Percentiles rank a stretch among this genome's conserved stretches.
phyloP scores from a whole-genome alignment of 116 monocot species.

The Phalaenopsis hybrid region DNA sequence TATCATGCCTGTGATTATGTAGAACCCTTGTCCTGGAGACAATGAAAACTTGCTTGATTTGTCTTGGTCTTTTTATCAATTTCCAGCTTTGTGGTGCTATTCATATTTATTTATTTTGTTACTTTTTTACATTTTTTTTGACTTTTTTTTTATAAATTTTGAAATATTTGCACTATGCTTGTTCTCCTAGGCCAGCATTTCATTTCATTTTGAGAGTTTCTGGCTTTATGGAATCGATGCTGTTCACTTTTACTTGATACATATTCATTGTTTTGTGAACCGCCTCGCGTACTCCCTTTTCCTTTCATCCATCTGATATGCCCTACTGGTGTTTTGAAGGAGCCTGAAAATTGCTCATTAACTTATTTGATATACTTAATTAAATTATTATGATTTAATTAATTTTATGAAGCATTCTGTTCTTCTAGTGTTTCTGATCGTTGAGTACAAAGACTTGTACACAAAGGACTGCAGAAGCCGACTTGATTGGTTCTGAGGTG shows the following conservation, averaged over 20 bases:
- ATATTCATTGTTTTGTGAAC: background rate
- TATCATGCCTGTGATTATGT: background rate
- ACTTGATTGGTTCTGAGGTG: background rate
- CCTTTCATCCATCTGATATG: background rate
- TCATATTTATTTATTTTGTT: background rate
- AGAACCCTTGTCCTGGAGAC: background rate
- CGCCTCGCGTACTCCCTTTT: background rate
- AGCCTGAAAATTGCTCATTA: background rate
- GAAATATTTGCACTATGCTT: background rate
- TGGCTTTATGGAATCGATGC: background rate
- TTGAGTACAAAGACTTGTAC: background rate
- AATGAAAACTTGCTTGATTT: background rate
- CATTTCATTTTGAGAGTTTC: background rate
- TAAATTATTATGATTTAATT: background rate
- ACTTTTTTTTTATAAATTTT: background rate
- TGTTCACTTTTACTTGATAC: background rate
- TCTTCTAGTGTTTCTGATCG: background rate
- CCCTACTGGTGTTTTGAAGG: background rate
- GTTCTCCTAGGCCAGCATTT: background rate
- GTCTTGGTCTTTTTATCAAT: background rate
- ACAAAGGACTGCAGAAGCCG: background rate
- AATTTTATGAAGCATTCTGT: background rate
- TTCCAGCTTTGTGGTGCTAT: background rate
- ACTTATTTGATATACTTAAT: background rate
- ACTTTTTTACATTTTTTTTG: background rate